A percentile compares a stretch with the other conserved stretches of the same genome.
Evolutionary conservation across 176 grass and related monocot genomes (phyloP).

Genomic region (Musa schizocarpa): DNA sequence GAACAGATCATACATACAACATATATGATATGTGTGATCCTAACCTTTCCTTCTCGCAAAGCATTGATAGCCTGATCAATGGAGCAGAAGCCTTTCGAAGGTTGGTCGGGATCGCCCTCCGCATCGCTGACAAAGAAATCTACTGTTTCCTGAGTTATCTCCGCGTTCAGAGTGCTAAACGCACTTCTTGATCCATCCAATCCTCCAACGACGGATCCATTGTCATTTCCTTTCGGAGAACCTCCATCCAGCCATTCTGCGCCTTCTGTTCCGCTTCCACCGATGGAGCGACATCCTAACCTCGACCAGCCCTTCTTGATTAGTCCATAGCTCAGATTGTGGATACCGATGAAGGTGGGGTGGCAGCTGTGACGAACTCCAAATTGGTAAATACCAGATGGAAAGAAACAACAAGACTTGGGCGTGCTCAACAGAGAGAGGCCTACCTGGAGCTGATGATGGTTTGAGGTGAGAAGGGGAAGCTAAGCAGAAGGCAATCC

Average conservation of each 20-base stretch:
- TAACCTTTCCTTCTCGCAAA: conserved; percentile 60
- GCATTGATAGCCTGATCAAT: conserved; percentile 59
- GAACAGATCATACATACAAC: no score
- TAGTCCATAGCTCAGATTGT: conserved; percentile 43
- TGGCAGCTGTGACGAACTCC: conserved; percentile 38
- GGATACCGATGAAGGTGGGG: conserved; percentile 27
- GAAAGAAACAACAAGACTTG: neutral
- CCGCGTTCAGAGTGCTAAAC: conserved; percentile 56
- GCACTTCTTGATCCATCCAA: conserved; percentile 27
- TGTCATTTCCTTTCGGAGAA: conserved; percentile 36
- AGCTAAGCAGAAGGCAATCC: conserved; percentile 61
- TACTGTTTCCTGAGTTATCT: conserved; percentile 78
- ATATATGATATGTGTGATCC: neutral
- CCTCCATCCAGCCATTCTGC: conserved; percentile 25
- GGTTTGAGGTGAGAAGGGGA: conserved; percentile 26
- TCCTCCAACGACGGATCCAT: conserved; percentile 45
- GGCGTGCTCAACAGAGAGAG: neutral
- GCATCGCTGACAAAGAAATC: conserved; percentile 87
- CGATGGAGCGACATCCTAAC: conserved; percentile 43
- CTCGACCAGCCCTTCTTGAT: conserved; percentile 43
- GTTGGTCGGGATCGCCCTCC: conserved; percentile 70
- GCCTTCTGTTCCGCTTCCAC: conserved; percentile 24
- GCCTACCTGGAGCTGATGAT: conserved; percentile 38
- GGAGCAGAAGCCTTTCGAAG: conserved; percentile 64
- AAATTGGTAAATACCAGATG: neutral